A percentile compares a stretch with the other conserved stretches of the same genome.
These are phyloP conservation scores for Saturnispora bothae DNA, from an alignment of 805 yeast species.

Conservation along the genomic window DNA sequence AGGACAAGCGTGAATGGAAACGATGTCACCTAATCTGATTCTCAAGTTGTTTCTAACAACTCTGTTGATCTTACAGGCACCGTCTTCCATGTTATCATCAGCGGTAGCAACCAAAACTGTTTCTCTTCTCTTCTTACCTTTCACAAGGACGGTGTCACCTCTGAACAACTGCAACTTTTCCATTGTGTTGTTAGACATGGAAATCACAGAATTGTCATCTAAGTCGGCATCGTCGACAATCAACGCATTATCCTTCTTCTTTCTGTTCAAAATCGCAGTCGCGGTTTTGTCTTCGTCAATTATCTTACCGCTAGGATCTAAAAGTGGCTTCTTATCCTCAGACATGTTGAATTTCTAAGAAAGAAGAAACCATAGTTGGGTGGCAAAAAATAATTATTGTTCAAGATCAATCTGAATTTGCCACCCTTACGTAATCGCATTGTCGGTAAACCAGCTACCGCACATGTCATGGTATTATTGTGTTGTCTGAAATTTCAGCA, in stretches of 20 bases:
- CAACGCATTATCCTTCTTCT: slow-evolving; percentile 92
- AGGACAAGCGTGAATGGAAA: slow-evolving; percentile 90
- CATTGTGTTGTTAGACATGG: slow-evolving; percentile 92
- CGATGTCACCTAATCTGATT: slow-evolving; percentile 86
- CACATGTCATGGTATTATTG: too few relatives aligned
- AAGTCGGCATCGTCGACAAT: slow-evolving; percentile 94
- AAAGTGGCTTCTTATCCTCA: slow-evolving; percentile 25
- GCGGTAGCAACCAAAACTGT: slow-evolving; percentile 92
- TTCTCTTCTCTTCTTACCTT: slow-evolving; percentile 97
- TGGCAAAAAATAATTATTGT: slow-evolving; percentile 9
- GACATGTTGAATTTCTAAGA: slow-evolving; percentile 6
- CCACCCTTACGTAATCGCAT: too few relatives aligned
- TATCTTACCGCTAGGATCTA: slow-evolving; percentile 30
- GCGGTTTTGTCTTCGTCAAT: slow-evolving; percentile 50
- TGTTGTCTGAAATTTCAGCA: not conserved
- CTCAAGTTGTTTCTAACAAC: slow-evolving; percentile 93
- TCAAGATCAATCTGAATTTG: too few relatives aligned
- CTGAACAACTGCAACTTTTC: slow-evolving; percentile 89
- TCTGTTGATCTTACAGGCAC: slow-evolving; percentile 87
- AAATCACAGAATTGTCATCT: slow-evolving; percentile 94
- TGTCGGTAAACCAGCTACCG: too few relatives aligned
- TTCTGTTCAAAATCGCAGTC: slow-evolving; percentile 92
- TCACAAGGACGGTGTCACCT: slow-evolving; percentile 94
- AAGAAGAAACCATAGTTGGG: slow-evolving; percentile 1
- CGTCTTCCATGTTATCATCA: slow-evolving; percentile 95